These are phyloP conservation scores for Aspergillus uvarum DNA, from an alignment of 2,329 filamentous ascomycete species.

Conservation along the genomic window DNA sequence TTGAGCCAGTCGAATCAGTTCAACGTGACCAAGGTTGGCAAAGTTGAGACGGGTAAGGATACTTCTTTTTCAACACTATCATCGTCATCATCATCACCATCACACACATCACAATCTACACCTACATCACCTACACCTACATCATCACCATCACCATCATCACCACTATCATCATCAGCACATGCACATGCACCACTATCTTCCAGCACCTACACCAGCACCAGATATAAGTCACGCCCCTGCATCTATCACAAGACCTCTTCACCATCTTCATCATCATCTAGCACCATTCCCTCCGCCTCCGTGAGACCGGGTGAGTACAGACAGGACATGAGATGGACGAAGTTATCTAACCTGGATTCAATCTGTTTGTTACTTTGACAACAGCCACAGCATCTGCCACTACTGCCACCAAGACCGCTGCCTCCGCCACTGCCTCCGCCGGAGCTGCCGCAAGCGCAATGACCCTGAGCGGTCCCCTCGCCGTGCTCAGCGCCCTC, in stretches of 20 bases:
- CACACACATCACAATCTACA: constrained; percentile 19
- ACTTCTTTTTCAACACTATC: constrained; percentile 18
- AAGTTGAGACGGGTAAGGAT: constrained; percentile 25
- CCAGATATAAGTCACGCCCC: constrained; percentile 13
- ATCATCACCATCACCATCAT: constrained; percentile 1
- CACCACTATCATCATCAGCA: constrained; percentile 8
- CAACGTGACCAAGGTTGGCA: constrained; percentile 22
- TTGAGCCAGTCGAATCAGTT: constrained; percentile 42
- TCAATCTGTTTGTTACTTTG: neutral
- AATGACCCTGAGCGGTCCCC: constrained; percentile 12
- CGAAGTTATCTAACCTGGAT: constrained; percentile 12
- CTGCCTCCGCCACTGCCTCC: constrained; percentile 24
- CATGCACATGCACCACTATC: constrained; percentile 7
- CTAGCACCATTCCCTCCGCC: constrained; percentile 25
- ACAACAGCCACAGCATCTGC: constrained; percentile 3
- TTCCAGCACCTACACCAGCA: constrained; percentile 7
- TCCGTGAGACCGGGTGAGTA: constrained; percentile 30
- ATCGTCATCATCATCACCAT: constrained; percentile 17
- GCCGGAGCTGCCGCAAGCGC: constrained; percentile 29
- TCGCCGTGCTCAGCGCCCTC: constrained; percentile 31
- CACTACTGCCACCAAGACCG: constrained; percentile 14
- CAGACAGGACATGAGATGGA: neutral
- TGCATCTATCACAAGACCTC: constrained; percentile 19
- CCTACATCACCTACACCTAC: constrained; percentile 2
- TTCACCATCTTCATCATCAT: constrained; percentile 15